A percentile compares a stretch with the other conserved stretches of the same genome.
These are phyloP conservation scores for Friedmanniomyces simplex DNA, from an alignment of 495 filamentous ascomycete species.

Conservation along the genomic window DNA sequence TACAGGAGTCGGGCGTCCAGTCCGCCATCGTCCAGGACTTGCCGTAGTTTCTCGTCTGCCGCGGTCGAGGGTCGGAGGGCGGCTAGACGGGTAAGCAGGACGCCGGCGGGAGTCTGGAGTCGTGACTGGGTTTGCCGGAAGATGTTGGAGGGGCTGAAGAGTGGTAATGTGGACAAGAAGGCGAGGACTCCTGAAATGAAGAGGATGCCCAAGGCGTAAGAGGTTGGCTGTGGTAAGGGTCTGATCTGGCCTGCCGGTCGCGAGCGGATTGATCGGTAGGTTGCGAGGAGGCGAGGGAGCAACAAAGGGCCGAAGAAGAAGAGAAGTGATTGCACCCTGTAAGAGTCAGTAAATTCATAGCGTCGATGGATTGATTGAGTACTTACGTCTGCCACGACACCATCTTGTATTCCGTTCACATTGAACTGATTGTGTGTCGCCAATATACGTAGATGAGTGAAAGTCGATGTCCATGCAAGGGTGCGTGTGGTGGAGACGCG, in stretches of 20 bases:
- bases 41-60: constrained; percentile 38
- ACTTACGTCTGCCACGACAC: constrained; percentile 17
- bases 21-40: constrained; percentile 35
- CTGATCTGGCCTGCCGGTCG: constrained; percentile 41
- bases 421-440: no score
- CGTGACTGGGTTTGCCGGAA: constrained; percentile 70
- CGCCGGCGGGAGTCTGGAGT: constrained; percentile 71
- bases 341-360: background rate
- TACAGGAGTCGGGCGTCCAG: constrained; percentile 69
- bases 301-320: constrained; percentile 81
- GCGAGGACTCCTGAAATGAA: constrained; percentile 63
- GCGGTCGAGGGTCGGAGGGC: constrained; percentile 53
- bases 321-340: constrained; percentile 40
- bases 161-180: constrained; percentile 61
- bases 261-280: constrained; percentile 52
- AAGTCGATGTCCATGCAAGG: no score
- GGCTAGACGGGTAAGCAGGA: constrained; percentile 72
- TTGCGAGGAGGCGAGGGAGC: constrained; percentile 58
- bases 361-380: no score
- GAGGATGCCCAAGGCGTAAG: constrained; percentile 55
- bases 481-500: no score
- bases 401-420: constrained; percentile 3
- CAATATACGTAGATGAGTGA: no score
- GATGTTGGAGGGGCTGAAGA: constrained; percentile 67
- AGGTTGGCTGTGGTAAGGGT: constrained; percentile 48